These are phyloP conservation scores for Sergeia podlipaevii DNA, from an alignment of 208 protist species.

Conservation along the genomic window DNA sequence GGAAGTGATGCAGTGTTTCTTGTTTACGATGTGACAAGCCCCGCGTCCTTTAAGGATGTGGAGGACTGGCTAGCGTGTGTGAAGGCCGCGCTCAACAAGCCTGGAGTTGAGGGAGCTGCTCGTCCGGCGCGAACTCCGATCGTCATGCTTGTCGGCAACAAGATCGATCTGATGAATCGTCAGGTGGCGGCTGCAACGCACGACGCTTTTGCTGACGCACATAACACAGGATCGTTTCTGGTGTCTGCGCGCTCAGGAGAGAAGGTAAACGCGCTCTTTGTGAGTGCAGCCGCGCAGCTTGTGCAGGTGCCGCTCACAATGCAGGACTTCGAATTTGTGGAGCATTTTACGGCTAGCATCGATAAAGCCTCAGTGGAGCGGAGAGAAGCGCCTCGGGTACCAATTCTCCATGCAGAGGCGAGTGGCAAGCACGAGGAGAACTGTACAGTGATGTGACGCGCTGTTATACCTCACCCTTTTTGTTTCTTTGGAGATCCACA, in stretches of 20 bases:
- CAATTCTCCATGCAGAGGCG: constrained; percentile 4
- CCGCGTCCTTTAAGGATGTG: constrained; percentile 89
- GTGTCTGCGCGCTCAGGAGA: constrained; percentile 93
- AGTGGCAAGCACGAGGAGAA: constrained; percentile 38
- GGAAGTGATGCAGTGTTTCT: constrained; percentile 89
- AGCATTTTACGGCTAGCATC: constrained; percentile 48
- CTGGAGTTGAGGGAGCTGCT: constrained; percentile 1
- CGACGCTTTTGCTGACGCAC: constrained; percentile 48
- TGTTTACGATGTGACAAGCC: constrained; percentile 94
- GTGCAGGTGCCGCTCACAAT: constrained; percentile 64
- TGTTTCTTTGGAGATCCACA: no score
- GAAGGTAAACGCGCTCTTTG: constrained; percentile 81
- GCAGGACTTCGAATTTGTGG: constrained; percentile 63
- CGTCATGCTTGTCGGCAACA: constrained; percentile 90
- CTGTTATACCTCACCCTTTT: no score
- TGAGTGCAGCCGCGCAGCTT: constrained; percentile 82
- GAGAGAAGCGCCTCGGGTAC: constrained; percentile 11
- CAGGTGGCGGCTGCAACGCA: constrained; percentile 74
- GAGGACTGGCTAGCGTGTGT: constrained; percentile 90
- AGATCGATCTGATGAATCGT: constrained; percentile 88
- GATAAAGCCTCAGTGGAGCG: constrained; percentile 36
- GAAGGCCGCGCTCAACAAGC: constrained; percentile 10
- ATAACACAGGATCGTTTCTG: constrained; percentile 47
- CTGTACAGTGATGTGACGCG: constrained; percentile 37
- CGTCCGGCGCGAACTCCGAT: constrained; percentile 25